These are phyloP conservation scores for Dactylorhiza incarnata DNA, from an alignment of 106 monocot genomes.

Conservation along the genomic window DNA sequence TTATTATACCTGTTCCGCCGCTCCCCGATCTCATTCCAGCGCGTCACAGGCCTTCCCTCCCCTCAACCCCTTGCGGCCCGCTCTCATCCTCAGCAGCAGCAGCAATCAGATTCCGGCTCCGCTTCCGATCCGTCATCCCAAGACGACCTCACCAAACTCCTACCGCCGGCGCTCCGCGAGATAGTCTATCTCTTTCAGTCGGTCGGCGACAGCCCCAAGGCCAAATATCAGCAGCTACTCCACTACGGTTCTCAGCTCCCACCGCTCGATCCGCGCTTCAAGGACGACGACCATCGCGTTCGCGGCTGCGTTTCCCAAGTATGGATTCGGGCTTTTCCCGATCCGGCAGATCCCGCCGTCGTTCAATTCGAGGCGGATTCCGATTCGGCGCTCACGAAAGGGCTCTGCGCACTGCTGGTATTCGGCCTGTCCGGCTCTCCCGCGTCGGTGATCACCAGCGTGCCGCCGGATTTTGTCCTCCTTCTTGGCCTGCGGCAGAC, in stretches of 20 bases:
- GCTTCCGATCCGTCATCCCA: not conserved
- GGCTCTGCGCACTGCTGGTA: conserved; percentile 72
- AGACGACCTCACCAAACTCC: conserved; percentile 13
- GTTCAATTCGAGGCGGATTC: conserved; percentile 86
- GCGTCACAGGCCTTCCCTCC: conserved; percentile 3
- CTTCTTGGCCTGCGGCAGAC: conserved; percentile 75
- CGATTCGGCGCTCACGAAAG: conserved; percentile 68
- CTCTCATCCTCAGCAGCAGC: conserved; percentile 11
- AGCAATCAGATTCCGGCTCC: not conserved
- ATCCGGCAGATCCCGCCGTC: conserved; percentile 31
- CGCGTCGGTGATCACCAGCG: conserved; percentile 20
- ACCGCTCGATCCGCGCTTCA: conserved; percentile 46
- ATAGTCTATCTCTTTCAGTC: conserved; percentile 87
- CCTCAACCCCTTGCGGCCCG: not conserved
- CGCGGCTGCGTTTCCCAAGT: conserved; percentile 90
- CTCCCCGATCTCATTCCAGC: conserved; percentile 47
- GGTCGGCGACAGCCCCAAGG: conserved; percentile 62
- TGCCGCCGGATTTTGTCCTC: conserved; percentile 58
- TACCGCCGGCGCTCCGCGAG: conserved; percentile 54
- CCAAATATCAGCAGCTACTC: conserved; percentile 96
- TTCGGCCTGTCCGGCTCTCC: conserved; percentile 54
- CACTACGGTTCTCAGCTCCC: conserved; percentile 61
- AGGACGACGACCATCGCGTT: conserved; percentile 65
- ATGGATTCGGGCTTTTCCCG: conserved; percentile 83
- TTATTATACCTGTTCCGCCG: conserved; percentile 16